Evolutionary conservation across 768 basidiomycete species (phyloP).

Genomic region (Tulasnella sp.): DNA sequence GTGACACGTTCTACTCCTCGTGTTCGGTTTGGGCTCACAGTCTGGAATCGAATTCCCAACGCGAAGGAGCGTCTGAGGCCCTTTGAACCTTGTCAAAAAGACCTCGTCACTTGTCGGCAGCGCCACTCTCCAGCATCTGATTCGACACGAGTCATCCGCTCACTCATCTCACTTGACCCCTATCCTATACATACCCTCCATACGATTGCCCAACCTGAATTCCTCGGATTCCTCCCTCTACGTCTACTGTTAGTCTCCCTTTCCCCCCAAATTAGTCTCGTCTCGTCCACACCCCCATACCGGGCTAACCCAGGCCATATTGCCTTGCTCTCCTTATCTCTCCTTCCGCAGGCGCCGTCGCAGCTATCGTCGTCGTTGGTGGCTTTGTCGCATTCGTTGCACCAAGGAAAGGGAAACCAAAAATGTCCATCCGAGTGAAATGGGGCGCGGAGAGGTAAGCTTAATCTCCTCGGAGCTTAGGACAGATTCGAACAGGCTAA

Average conservation of each 20-base stretch:
- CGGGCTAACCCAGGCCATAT: neutral
- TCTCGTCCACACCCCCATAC: neutral
- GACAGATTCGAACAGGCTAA: neutral
- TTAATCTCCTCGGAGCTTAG: neutral
- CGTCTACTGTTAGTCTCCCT: neutral
- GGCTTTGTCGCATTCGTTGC: neutral
- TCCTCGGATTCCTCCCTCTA: neutral
- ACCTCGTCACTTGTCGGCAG: neutral
- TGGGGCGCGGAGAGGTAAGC: conserved; percentile 22
- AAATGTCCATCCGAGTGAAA: conserved; percentile 19
- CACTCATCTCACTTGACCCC: neutral
- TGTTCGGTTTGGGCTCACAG: neutral
- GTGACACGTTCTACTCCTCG: neutral
- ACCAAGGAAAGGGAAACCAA: conserved; percentile 4
- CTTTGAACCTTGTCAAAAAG: neutral
- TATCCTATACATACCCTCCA: neutral
- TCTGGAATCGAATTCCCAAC: neutral
- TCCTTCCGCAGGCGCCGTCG: neutral
- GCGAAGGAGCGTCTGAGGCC: neutral
- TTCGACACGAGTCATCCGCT: neutral
- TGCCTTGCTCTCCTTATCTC: neutral
- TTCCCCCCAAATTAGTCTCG: neutral
- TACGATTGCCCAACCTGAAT: neutral
- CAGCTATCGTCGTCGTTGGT: neutral
- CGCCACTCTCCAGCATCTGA: neutral